These are phyloP conservation scores for Fraxinus dipetala DNA, from an alignment of 305 asterid genomes.

Conservation along the genomic window DNA sequence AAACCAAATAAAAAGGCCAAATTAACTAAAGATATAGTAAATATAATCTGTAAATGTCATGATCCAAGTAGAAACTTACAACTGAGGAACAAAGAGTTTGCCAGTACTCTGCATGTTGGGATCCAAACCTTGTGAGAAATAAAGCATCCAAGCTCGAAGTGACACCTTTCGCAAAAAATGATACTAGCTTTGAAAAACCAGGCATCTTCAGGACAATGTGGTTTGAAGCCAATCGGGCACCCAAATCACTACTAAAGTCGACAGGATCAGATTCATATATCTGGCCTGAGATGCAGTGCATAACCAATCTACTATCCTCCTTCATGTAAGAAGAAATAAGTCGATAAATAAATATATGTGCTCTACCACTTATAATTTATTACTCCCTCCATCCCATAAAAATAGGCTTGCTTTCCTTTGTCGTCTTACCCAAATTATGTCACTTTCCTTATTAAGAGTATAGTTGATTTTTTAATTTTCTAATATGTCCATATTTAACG, in stretches of 20 bases:
- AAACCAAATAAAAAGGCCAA: slow-evolving; percentile 17
- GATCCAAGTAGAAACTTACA: slow-evolving; percentile 48
- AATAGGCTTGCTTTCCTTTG: not conserved
- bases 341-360: slow-evolving; percentile 9
- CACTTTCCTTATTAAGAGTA: not conserved
- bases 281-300: slow-evolving; percentile 83
- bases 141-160: slow-evolving; percentile 82
- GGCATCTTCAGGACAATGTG: slow-evolving; percentile 63
- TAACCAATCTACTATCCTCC: slow-evolving; percentile 71
- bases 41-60: slow-evolving; percentile 11
- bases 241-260: slow-evolving; percentile 64
- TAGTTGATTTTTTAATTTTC: not conserved
- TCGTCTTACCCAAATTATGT: not conserved
- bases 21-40: slow-evolving; percentile 9
- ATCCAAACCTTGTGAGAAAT: slow-evolving; percentile 77
- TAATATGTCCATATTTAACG: not conserved
- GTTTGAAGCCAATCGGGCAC: slow-evolving; percentile 66
- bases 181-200: slow-evolving; percentile 66
- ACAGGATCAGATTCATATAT: slow-evolving; percentile 90
- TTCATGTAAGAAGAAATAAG: slow-evolving; percentile 34
- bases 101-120: slow-evolving; percentile 76
- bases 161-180: slow-evolving; percentile 66
- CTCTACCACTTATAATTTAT: slow-evolving; percentile 4
- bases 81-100: slow-evolving; percentile 74
- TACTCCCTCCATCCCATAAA: not conserved